phyloP scores from a whole-genome alignment of 306 rosid genomes.

The Ochetophila trinervis region DNA sequence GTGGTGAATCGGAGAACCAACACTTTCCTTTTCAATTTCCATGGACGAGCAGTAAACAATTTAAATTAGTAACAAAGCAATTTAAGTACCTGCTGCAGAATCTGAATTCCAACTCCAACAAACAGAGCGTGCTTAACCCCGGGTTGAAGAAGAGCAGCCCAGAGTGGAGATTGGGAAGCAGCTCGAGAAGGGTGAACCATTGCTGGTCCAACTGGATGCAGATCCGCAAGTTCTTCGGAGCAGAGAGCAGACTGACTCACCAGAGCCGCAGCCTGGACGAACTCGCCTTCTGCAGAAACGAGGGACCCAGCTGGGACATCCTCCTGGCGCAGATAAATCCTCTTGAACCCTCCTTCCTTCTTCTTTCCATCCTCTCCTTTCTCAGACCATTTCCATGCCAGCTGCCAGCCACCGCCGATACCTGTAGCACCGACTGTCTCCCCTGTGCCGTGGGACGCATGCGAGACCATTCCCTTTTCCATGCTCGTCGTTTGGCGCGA shows the following conservation, averaged over 20 bases:
- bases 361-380: conserved; percentile 59
- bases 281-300: conserved; percentile 60
- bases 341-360: conserved; percentile 67
- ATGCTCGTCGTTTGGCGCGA: conserved; percentile 83
- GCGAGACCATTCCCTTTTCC: conserved; percentile 70
- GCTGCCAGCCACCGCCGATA: conserved; percentile 94
- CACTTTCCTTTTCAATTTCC: not conserved
- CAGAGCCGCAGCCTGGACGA: conserved; percentile 83
- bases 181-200: conserved; percentile 82
- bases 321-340: conserved; percentile 81
- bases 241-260: conserved; percentile 91
- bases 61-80: not conserved
- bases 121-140: conserved; percentile 72
- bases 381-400: conserved; percentile 95
- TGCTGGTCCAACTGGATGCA: conserved; percentile 68
- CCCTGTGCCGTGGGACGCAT: conserved; percentile 68
- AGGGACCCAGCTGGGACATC: conserved; percentile 56
- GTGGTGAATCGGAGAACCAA: too few relatives aligned
- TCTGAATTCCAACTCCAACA: conserved; percentile 78
- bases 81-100: conserved; percentile 76
- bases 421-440: conserved; percentile 75
- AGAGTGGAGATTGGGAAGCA: conserved; percentile 51
- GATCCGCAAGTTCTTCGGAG: conserved; percentile 59
- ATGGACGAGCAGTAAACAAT: not conserved
- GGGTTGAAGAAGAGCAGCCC: conserved; percentile 76